phyloP scores from a whole-genome alignment of 306 rosid species.

The Vigna trinervia region DNA sequence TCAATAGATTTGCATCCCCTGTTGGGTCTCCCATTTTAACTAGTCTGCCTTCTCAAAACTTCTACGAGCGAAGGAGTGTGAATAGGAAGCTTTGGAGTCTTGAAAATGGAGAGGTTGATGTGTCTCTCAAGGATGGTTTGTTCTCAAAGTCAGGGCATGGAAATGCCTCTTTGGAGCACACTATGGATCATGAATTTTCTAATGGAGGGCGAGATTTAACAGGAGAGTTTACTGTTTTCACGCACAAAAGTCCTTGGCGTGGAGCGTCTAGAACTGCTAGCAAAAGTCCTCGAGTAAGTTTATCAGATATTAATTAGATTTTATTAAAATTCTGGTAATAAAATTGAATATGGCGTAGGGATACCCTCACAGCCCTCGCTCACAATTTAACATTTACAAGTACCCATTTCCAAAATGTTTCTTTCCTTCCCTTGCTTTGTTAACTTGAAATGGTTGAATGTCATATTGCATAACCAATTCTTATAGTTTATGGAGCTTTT shows the following conservation, averaged over 20 bases:
- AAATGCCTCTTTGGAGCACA: conserved; percentile 45
- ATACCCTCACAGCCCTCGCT: background rate
- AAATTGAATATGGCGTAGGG: conserved; percentile 12
- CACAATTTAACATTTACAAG: background rate
- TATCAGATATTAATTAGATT: conserved; percentile 14
- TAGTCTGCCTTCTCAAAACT: conserved; percentile 50
- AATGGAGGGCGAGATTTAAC: conserved; percentile 46
- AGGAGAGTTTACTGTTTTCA: conserved; percentile 71
- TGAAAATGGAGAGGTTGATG: conserved; percentile 76
- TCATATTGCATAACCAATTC: background rate
- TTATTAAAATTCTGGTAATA: background rate
- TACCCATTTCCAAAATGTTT: background rate
- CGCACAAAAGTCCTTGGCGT: conserved; percentile 52
- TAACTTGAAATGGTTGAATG: conserved; percentile 6
- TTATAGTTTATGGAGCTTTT: no score
- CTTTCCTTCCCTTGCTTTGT: background rate
- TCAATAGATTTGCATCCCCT: conserved; percentile 67
- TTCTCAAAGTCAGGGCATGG: conserved; percentile 57
- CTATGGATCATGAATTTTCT: conserved; percentile 41
- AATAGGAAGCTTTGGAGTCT: conserved; percentile 80
- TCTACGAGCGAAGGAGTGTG: conserved; percentile 59
- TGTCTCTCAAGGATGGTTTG: conserved; percentile 84
- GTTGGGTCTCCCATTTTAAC: conserved; percentile 66
- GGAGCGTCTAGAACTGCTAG: conserved; percentile 70
- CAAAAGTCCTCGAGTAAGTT: conserved; percentile 76